Evolutionary conservation across 2,329 filamentous ascomycete species (phyloP), one percentile per base, ranked within the genome.

Genomic region (Aspergillus sp.): DNA sequence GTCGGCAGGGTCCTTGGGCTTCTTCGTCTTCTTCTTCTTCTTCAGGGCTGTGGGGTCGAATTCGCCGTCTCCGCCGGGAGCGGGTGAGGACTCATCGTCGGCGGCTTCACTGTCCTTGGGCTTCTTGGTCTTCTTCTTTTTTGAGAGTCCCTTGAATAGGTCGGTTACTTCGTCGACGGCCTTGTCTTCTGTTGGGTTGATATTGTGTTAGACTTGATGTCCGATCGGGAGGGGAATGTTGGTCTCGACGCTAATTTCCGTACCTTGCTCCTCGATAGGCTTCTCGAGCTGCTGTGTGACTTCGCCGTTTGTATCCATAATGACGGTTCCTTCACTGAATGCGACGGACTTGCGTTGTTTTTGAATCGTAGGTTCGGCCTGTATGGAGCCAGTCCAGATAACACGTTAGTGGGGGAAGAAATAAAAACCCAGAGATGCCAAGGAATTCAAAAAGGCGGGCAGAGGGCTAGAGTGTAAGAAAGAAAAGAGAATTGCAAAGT

Each of bases 331-430:
- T 77, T 95, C 90, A 74, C 89, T 93, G 77, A 98, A 98, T 64
- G 92, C 88, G 71, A 98, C 93, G 47, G 91, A 96, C 80, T 98
- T 96, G 79, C 93, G 90, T 71, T 89, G 86, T 77, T 90, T 92
- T 73, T 84, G 84, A 69, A 87, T 83, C 59, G 73, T 65, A 39
- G 75, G 68, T 61, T 75, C 66, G 63, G 77, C 73, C 70, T 79
- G 76, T 80, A 61, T 56, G 35, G 35, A 14, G 43, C 45, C 47
- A 55, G 15, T 40, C 54, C 64, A 66, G 61, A 63, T 44, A 56
- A 57, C 49, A 64, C 58, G 73, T 73, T 66, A 74, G 70, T 68
- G 52, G 59, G 52, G 50, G 44, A 58, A 46, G 43, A 53, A 41
- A 17, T 44, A 47, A 39, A 12, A 54, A 40, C 55, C 23, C 51